Evolutionary conservation across 169 alveolate genomes (phyloP).

Genomic region (Babesia sp.): DNA sequence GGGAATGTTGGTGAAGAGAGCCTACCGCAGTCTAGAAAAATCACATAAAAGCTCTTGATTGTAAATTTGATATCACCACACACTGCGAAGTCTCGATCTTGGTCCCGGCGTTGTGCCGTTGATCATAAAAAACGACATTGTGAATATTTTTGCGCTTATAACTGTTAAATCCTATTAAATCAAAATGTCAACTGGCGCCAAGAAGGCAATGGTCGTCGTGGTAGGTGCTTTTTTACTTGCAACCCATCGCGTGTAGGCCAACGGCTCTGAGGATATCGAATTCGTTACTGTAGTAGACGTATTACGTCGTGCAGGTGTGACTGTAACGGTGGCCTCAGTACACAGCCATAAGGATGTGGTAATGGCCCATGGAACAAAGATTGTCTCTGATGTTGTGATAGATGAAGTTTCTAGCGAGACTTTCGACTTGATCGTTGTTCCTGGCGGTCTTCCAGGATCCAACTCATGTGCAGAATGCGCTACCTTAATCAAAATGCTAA

Average conservation of each 20-base stretch:
- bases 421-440: constrained; percentile 73
- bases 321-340: constrained; percentile 47
- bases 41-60: neutral
- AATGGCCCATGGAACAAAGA: constrained; percentile 66
- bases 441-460: constrained; percentile 78
- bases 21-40: neutral
- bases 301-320: constrained; percentile 72
- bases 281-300: constrained; percentile 76
- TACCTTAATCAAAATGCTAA: constrained; percentile 64
- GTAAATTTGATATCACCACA: neutral
- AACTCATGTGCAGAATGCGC: constrained; percentile 50
- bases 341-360: constrained; percentile 18
- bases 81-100: neutral
- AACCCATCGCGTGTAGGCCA: constrained; percentile 33
- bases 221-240: neutral
- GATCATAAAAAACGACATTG: too few species aligned
- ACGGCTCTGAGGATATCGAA: constrained; percentile 80
- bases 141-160: neutral
- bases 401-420: constrained; percentile 58
- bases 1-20: neutral
- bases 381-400: constrained; percentile 68
- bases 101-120: neutral
- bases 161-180: neutral
- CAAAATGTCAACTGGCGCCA: constrained; percentile 8
- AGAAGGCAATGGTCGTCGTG: constrained; percentile 34